These are phyloP conservation scores for Xylaria sp. DNA, from an alignment of 2,329 filamentous ascomycete species.

Conservation along the genomic window DNA sequence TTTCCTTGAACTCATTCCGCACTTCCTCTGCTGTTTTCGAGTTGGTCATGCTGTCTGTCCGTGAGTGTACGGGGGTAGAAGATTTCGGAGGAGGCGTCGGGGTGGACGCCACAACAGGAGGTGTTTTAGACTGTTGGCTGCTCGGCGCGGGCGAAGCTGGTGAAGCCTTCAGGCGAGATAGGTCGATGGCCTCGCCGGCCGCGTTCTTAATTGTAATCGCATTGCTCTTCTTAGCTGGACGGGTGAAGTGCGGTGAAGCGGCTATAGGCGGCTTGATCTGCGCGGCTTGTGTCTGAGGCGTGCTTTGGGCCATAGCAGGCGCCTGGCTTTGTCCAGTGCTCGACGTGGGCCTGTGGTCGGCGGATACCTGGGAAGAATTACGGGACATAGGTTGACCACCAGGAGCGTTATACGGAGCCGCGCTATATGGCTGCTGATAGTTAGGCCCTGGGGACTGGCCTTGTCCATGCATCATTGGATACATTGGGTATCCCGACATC, in stretches of 20 bases:
- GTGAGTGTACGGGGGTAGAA: constrained; percentile 62
- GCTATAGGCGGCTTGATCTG: constrained; percentile 51
- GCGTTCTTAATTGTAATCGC: constrained; percentile 84
- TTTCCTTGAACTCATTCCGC: constrained; percentile 78
- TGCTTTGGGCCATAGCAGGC: constrained; percentile 61
- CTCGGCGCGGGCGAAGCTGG: constrained; percentile 60
- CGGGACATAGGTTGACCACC: constrained; percentile 76
- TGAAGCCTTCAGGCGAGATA: constrained; percentile 57
- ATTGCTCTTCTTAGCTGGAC: constrained; percentile 65
- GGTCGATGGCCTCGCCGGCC: constrained; percentile 75
- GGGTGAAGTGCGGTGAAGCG: constrained; percentile 50
- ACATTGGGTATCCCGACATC: constrained; percentile 39
- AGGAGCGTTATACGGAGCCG: constrained; percentile 42
- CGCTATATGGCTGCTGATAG: constrained; percentile 52
- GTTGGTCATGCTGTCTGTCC: constrained; percentile 68
- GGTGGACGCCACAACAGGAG: constrained; percentile 72
- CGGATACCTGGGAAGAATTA: constrained; percentile 78
- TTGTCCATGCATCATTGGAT: constrained; percentile 35
- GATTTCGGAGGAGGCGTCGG: constrained; percentile 80
- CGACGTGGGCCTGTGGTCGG: constrained; percentile 55
- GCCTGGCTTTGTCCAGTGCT: constrained; percentile 68
- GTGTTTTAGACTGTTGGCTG: constrained; percentile 62
- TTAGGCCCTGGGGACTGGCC: constrained; percentile 49
- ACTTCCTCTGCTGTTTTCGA: constrained; percentile 80
- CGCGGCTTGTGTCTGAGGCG: constrained; percentile 65